Conservation (phyloP, 257 asterid genomes). For the Plantago elongata region DNA sequence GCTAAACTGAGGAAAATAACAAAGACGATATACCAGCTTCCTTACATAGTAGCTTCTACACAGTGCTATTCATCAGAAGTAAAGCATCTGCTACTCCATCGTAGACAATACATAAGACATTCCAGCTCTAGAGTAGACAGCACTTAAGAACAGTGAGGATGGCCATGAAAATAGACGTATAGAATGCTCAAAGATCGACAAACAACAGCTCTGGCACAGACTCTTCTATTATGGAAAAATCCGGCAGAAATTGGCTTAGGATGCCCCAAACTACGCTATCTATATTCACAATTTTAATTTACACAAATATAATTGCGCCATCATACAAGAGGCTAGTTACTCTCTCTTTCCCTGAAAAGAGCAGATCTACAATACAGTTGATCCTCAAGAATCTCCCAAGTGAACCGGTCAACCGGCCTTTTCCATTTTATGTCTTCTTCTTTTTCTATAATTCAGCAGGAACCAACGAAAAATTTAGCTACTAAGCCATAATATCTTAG, state of each 20-base stretch:
- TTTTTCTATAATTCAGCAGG: neutral
- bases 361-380: neutral
- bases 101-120: neutral
- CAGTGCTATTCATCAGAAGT: neutral
- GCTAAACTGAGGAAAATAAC: neutral
- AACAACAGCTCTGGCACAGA: neutral
- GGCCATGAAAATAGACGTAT: neutral
- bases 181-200: neutral
- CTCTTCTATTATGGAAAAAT: neutral
- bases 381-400: neutral
- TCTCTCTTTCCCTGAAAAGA: neutral
- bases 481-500: neutral
- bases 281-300: conserved; percentile 18
- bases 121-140: neutral
- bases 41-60: neutral
- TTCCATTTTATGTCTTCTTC: neutral
- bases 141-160: neutral
- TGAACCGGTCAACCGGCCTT: conserved; percentile 4
- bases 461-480: neutral
- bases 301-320: conserved; percentile 9
- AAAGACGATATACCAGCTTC: neutral
- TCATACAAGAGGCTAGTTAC: neutral
- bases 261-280: neutral
- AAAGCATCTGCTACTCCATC: neutral
- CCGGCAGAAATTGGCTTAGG: neutral